A percentile compares a stretch with the other conserved stretches of the same genome.
Conservation (phyloP, 441 rosid genomes). For the Aquilaria agallochum region DNA sequence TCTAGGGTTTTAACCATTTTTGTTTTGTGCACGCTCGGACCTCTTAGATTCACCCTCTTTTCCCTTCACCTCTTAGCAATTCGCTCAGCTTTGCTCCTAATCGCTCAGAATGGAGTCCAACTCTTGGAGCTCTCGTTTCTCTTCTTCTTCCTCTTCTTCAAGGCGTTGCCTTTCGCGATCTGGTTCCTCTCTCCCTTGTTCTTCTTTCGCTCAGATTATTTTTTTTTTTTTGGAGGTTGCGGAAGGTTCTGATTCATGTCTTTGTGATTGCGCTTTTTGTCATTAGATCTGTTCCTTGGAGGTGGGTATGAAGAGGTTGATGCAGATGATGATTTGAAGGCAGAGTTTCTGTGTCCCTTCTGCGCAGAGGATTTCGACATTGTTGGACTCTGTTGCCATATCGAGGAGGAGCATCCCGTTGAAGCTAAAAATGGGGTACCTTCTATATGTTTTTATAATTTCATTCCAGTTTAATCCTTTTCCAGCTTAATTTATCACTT, state of each 20-base stretch:
- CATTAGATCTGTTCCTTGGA: constrained; percentile 45
- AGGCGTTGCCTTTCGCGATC: constrained; percentile 46
- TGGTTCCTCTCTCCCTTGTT: constrained; percentile 23
- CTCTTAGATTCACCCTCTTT: constrained; percentile 1
- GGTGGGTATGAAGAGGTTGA: constrained; percentile 52
- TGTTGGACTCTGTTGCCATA: constrained; percentile 80
- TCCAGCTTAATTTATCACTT: neutral
- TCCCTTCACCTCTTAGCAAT: neutral
- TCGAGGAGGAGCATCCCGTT: constrained; percentile 76
- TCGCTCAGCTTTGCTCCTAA: neutral
- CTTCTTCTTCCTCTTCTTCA: constrained; percentile 34
- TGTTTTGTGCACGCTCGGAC: neutral
- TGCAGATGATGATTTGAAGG: constrained; percentile 51
- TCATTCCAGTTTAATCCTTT: neutral
- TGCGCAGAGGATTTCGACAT: constrained; percentile 80
- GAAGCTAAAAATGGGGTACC: constrained; percentile 77
- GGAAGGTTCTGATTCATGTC: neutral
- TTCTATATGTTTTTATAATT: neutral
- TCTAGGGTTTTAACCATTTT: neutral
- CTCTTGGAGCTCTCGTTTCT: constrained; percentile 39
- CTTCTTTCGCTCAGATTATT: neutral
- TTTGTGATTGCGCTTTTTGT: constrained; percentile 7
- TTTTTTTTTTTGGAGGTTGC: neutral
- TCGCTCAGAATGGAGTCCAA: constrained; percentile 26
- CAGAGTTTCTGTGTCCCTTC: constrained; percentile 72